These are phyloP conservation scores for Neocucurbitaria cava DNA, from an alignment of 2,329 filamentous ascomycete genomes.

Conservation along the genomic window DNA sequence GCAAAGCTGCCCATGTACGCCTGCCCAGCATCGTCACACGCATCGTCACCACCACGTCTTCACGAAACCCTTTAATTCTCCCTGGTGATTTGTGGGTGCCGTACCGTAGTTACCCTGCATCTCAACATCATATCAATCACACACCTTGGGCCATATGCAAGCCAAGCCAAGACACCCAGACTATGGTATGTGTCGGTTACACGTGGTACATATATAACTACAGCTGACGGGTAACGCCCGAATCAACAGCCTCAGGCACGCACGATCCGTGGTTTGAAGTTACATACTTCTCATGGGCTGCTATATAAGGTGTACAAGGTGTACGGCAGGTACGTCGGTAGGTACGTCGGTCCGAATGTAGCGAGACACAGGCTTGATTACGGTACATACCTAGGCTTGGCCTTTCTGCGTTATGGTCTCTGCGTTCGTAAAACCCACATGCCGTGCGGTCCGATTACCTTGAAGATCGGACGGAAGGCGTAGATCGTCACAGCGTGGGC, in stretches of 20 bases:
- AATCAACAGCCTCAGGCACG: not conserved
- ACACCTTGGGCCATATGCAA: too few relatives aligned
- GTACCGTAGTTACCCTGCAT: not conserved
- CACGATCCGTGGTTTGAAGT: not conserved
- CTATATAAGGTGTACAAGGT: not conserved
- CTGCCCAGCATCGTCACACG: not conserved
- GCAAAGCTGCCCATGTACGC: not conserved
- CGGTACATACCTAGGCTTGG: too few relatives aligned
- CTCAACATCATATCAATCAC: not conserved
- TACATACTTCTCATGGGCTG: not conserved
- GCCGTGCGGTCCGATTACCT: not conserved
- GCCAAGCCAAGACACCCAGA: too few relatives aligned
- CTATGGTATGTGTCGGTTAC: not conserved
- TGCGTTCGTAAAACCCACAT: not conserved
- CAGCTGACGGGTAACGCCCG: not conserved
- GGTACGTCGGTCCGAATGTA: too few relatives aligned
- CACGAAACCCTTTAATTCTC: not conserved
- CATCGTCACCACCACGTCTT: not conserved
- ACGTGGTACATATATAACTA: too few relatives aligned
- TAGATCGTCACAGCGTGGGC: constrained; percentile 3
- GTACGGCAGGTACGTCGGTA: not conserved
- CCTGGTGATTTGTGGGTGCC: not conserved
- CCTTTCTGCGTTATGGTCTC: not conserved
- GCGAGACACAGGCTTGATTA: not conserved
- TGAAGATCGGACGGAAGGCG: not conserved